Evolutionary conservation across 176 grass and related monocot genomes (phyloP).

Genomic region (Oryza glaberrima): DNA sequence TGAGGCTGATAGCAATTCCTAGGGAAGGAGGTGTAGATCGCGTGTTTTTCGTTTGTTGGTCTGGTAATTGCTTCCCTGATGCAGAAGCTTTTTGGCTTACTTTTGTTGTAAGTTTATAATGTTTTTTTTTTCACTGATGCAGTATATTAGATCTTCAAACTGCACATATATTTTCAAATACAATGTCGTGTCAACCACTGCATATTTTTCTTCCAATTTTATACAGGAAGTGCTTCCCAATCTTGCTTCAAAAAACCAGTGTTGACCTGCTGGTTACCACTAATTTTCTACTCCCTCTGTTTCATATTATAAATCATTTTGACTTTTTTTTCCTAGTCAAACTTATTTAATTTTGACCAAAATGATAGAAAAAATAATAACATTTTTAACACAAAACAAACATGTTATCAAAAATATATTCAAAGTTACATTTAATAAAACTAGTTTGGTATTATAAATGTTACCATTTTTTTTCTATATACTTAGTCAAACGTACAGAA

Average conservation of each 20-base stretch:
- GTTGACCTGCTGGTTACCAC: slow-evolving; percentile 19
- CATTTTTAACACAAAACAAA: no score
- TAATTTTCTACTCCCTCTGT: background rate
- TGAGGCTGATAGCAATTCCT: slow-evolving; percentile 39
- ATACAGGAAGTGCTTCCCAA: background rate
- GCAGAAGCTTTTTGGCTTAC: slow-evolving; percentile 38
- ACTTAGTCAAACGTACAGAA: no score
- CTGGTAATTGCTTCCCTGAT: slow-evolving; percentile 24
- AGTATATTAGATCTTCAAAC: slow-evolving; percentile 44
- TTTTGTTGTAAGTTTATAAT: slow-evolving; percentile 36
- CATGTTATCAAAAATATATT: no score
- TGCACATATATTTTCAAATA: slow-evolving; percentile 22
- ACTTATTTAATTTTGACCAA: no score
- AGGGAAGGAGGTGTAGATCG: slow-evolving; percentile 36
- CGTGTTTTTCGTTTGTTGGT: slow-evolving; percentile 28
- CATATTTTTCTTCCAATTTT: slow-evolving; percentile 26
- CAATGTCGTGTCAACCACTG: background rate
- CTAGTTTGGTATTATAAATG: no score
- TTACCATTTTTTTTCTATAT: no score
- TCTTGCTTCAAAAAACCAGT: background rate
- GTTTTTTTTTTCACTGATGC: slow-evolving; percentile 25
- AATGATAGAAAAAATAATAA: no score
- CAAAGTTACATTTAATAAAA: no score
- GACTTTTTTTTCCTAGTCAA: no score
- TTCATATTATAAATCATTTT: no score